Conservation (phyloP, 345 rosid species). For the Melaleuca alternifolia region DNA sequence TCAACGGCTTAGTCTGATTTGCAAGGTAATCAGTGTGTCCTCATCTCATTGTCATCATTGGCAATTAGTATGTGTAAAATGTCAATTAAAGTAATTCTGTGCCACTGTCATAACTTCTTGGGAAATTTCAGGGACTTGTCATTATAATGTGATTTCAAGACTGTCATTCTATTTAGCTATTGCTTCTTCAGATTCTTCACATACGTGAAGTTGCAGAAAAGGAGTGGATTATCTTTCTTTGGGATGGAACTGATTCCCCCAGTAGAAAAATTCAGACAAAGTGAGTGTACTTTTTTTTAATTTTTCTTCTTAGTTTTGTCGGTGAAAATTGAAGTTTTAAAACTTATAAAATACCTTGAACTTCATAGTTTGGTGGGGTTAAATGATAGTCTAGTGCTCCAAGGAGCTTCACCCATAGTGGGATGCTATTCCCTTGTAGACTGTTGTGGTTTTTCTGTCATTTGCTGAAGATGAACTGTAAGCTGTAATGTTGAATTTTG, state of each 20-base stretch:
- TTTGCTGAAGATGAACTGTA: neutral
- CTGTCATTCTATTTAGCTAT: neutral
- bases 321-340: neutral
- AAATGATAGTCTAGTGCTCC: neutral
- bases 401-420: neutral
- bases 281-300: constrained; percentile 24
- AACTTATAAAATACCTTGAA: neutral
- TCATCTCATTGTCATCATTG: neutral
- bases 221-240: constrained; percentile 35
- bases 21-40: constrained; percentile 31
- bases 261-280: constrained; percentile 24
- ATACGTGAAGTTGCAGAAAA: constrained; percentile 20
- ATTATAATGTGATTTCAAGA: neutral
- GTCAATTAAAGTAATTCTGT: neutral
- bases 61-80: neutral
- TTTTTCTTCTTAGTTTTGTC: neutral
- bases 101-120: neutral
- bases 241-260: constrained; percentile 89
- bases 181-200: constrained; percentile 45
- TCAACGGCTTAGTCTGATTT: constrained; percentile 24
- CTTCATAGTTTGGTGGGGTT: neutral
- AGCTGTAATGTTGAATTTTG: neutral
- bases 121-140: neutral
- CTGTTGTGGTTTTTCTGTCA: neutral
- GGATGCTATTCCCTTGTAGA: neutral